Evolutionary conservation across 805 yeast species (phyloP).

Genomic region (Suhomyces pyralidae): DNA sequence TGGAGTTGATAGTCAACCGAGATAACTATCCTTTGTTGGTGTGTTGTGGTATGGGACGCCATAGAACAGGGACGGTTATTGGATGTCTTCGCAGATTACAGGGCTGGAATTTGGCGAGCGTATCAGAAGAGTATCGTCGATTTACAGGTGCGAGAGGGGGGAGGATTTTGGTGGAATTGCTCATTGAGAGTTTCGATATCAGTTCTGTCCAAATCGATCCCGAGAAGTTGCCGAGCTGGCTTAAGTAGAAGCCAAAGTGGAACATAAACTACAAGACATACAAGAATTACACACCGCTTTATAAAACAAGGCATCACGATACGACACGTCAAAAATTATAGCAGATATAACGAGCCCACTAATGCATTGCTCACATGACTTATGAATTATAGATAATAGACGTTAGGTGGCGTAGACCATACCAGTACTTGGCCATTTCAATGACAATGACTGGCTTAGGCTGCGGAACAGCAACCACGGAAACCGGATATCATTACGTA

Average conservation of each 20-base stretch:
- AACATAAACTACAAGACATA: too few species aligned
- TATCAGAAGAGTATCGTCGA: slow-evolving; percentile 89
- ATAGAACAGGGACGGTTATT: slow-evolving; percentile 93
- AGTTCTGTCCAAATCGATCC: slow-evolving; percentile 32
- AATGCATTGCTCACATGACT: background rate
- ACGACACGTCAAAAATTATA: background rate
- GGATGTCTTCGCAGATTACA: slow-evolving; percentile 91
- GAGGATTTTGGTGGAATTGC: slow-evolving; percentile 82
- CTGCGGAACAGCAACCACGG: background rate
- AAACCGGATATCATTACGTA: background rate
- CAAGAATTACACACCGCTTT: too few species aligned
- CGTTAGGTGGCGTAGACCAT: background rate
- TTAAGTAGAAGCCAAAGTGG: too few species aligned
- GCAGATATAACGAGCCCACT: too few species aligned
- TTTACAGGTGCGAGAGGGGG: slow-evolving; percentile 94
- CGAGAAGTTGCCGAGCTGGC: slow-evolving; percentile 31
- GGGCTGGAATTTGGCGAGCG: slow-evolving; percentile 94
- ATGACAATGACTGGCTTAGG: background rate
- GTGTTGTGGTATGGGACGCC: slow-evolving; percentile 98
- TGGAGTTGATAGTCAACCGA: slow-evolving; percentile 68
- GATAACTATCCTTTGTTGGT: slow-evolving; percentile 82
- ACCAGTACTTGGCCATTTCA: background rate
- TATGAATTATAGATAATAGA: background rate
- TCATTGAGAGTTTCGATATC: slow-evolving; percentile 63
- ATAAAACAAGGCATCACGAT: too few species aligned